Evolutionary conservation across 805 yeast genomes (phyloP), one percentile per base, ranked within the genome.

Genomic region (Metschnikowia drakensbergensis): DNA sequence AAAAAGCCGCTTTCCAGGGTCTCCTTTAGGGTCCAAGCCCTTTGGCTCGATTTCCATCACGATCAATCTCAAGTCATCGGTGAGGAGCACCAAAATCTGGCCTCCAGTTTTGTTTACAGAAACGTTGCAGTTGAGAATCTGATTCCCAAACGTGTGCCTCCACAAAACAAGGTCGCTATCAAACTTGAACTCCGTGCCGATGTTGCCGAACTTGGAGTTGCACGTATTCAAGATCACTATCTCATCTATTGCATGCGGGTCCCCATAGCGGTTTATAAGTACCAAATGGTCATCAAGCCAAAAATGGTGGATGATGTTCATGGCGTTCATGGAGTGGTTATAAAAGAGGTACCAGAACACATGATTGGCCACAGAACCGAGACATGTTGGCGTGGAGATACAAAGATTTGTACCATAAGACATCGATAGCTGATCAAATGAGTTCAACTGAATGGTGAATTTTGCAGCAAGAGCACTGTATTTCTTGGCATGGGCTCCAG

Each of bases 101-200:
- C 35, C 23, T 1, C 32, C n/a, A 3, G 9, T 11, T 9, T 10
- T 17, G 4, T 29, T 13, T 8, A 37, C 48, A 8, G 46, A 48
- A 3, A 60, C 47, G 11, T 63, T 62, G 28, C 56, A 54, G 23
- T 46, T 50, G 30, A 66, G 37, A 30, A 68, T 57, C 17, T 51
- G 50, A 25, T 58, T 55, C 33, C 61, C 59, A 46, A 69, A 66
- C 45, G 66, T 59, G 45, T 68, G 67, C 42, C 71, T 65, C 76
- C 76, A 72, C 6, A 69, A 53, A 25, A 71, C 63, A 36, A 62
- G 49, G 48, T 73, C 77, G 48, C 68, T 67, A 46, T 71, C 73
- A 45, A 73, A 70, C 23, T 58, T 58, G 35, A 64, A 62, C 6
- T 50, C 50, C 7, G 51, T 62, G 5, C 66, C 67, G 13, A 71